These are phyloP conservation scores for Heterococcus sp. DNA, from an alignment of 108 stramenopile species.

Conservation along the genomic window DNA sequence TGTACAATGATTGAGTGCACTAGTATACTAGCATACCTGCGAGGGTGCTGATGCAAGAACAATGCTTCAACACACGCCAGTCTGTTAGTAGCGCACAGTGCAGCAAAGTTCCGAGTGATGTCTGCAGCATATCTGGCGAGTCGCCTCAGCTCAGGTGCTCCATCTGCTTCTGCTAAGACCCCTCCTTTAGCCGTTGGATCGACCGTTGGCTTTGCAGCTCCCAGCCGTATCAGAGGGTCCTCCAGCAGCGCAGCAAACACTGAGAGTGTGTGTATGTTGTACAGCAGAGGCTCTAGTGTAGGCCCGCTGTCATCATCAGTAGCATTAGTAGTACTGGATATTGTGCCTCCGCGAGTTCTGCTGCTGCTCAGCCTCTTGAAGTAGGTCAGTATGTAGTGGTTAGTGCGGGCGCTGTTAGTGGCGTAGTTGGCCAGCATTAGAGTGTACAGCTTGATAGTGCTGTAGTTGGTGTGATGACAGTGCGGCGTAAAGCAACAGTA, in stretches of 20 bases:
- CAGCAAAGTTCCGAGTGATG: conserved; percentile 19
- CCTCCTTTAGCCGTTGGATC: no score
- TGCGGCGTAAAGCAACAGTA: no score
- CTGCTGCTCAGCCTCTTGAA: conserved; percentile 26
- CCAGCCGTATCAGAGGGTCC: conserved; percentile 15
- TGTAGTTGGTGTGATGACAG: no score
- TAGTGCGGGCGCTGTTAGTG: conserved; percentile 29
- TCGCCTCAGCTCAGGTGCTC: neutral
- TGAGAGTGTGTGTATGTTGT: conserved; percentile 40
- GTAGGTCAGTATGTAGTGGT: conserved; percentile 45
- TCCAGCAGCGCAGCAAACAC: conserved; percentile 27
- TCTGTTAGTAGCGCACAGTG: conserved; percentile 20
- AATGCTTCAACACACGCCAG: conserved; percentile 39
- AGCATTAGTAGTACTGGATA: neutral
- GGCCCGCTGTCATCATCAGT: neutral
- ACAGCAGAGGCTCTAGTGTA: conserved; percentile 35
- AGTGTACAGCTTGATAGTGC: conserved; percentile 37
- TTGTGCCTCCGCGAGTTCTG: neutral
- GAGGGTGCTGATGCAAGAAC: conserved; percentile 26
- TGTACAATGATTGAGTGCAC: neutral
- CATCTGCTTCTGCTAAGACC: neutral
- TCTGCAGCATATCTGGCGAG: neutral
- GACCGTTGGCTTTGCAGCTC: no score
- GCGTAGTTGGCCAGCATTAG: conserved; percentile 35
- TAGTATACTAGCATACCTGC: neutral